Conservation (phyloP, 306 rosid species). For the Parietaria judaica region DNA sequence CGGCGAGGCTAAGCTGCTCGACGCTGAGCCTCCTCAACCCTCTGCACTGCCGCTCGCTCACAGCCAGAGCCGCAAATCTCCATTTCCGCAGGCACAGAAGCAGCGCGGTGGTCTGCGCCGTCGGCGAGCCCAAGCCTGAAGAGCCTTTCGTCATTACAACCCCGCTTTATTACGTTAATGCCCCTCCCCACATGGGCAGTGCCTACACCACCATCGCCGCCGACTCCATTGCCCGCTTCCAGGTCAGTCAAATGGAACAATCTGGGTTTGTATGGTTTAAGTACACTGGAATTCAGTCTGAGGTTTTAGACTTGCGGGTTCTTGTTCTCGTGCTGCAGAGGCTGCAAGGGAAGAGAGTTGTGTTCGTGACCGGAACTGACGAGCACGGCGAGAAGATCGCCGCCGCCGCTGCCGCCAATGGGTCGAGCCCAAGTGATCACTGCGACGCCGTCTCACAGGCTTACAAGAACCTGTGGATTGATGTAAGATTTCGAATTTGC, state of each 20-base stretch:
- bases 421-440: constrained; percentile 65
- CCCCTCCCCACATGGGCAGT: constrained; percentile 98
- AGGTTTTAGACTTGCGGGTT: too few species aligned
- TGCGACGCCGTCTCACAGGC: constrained; percentile 72
- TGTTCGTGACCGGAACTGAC: constrained; percentile 85
- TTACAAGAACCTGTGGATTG: constrained; percentile 70
- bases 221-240: constrained; percentile 91
- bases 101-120: constrained; percentile 40
- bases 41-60: constrained; percentile 26
- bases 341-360: constrained; percentile 65
- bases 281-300: too few species aligned
- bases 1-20: constrained; percentile 41
- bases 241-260: constrained; percentile 28
- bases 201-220: constrained; percentile 97
- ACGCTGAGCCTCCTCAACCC: constrained; percentile 46
- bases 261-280: neutral
- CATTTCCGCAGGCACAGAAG: constrained; percentile 25
- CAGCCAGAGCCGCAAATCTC: constrained; percentile 31
- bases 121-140: neutral
- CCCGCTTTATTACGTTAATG: constrained; percentile 94
- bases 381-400: constrained; percentile 99
- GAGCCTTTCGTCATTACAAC: constrained; percentile 77
- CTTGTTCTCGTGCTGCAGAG: constrained; percentile 25
- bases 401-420: constrained; percentile 64
- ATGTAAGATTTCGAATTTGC: constrained; percentile 27